phyloP scores from a whole-genome alignment of 176 grass and related monocot genomes.

The Avena atlantica region DNA sequence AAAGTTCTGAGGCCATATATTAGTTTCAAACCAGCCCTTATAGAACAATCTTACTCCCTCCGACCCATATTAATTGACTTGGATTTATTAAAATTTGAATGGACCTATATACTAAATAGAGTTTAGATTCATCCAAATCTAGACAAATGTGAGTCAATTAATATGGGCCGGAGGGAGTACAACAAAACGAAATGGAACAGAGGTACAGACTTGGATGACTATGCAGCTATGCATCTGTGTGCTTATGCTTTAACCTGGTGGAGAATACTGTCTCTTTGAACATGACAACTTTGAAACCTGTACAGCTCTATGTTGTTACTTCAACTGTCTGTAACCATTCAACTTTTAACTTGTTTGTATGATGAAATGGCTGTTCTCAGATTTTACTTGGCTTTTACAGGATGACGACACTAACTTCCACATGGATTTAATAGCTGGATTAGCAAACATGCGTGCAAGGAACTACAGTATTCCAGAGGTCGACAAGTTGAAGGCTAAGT shows the following conservation, averaged over 20 bases:
- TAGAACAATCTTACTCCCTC: too few relatives aligned
- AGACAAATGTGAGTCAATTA: too few relatives aligned
- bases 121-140: too few relatives aligned
- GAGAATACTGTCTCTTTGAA: background rate
- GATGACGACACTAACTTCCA: constrained; percentile 88
- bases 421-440: constrained; percentile 76
- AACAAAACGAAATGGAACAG: too few relatives aligned
- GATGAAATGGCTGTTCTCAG: background rate
- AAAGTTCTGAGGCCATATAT: too few relatives aligned
- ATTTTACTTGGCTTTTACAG: constrained; percentile 35
- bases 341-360: background rate
- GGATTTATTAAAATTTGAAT: too few relatives aligned
- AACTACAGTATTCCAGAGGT: constrained; percentile 82
- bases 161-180: too few relatives aligned
- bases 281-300: background rate
- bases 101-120: too few relatives aligned
- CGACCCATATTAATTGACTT: too few relatives aligned
- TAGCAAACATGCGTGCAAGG: constrained; percentile 84
- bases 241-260: background rate
- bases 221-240: background rate
- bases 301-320: background rate
- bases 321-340: background rate
- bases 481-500: constrained; percentile 81
- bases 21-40: too few relatives aligned
- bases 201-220: background rate